Conservation (phyloP, 805 yeast genomes). For the Grigorovia humatica region DNA sequence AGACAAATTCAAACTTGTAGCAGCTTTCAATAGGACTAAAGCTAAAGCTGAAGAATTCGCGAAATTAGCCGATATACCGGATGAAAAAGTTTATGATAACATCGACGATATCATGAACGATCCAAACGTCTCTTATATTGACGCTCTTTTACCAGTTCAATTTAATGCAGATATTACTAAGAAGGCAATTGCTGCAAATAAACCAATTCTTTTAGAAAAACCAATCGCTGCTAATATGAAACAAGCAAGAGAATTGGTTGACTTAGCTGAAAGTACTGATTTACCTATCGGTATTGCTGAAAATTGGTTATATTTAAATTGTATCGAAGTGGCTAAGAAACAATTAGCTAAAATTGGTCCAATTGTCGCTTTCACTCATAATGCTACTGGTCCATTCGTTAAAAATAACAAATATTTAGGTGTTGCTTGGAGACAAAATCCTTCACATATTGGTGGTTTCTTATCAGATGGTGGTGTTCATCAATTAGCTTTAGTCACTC, state of each 20-base stretch:
- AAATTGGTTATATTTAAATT: slow-evolving; percentile 70
- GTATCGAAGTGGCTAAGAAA: slow-evolving; percentile 44
- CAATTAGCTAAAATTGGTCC: slow-evolving; percentile 65
- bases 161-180: slow-evolving; percentile 58
- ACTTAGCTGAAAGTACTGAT: slow-evolving; percentile 48
- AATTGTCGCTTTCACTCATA: slow-evolving; percentile 56
- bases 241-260: slow-evolving; percentile 74
- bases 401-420: slow-evolving; percentile 46
- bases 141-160: slow-evolving; percentile 85
- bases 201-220: slow-evolving; percentile 78
- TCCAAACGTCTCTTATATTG: slow-evolving; percentile 62
- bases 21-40: slow-evolving; percentile 76
- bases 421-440: slow-evolving; percentile 82
- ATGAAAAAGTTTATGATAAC: slow-evolving; percentile 43
- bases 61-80: slow-evolving; percentile 41
- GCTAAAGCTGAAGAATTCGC: slow-evolving; percentile 80
- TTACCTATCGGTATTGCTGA: slow-evolving; percentile 72
- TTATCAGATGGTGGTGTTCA: slow-evolving; percentile 96
- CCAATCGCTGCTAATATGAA: slow-evolving; percentile 81
- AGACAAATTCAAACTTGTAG: slow-evolving; percentile 44
- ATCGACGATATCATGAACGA: slow-evolving; percentile 59
- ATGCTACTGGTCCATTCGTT: slow-evolving; percentile 65
- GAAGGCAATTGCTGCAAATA: slow-evolving; percentile 59
- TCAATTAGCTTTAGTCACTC: slow-evolving; percentile 79
- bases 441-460: slow-evolving; percentile 89